Base-by-base conservation (phyloP, 1,284 basidiomycete genomes). In the Malassezia yamatoensis region DNA sequence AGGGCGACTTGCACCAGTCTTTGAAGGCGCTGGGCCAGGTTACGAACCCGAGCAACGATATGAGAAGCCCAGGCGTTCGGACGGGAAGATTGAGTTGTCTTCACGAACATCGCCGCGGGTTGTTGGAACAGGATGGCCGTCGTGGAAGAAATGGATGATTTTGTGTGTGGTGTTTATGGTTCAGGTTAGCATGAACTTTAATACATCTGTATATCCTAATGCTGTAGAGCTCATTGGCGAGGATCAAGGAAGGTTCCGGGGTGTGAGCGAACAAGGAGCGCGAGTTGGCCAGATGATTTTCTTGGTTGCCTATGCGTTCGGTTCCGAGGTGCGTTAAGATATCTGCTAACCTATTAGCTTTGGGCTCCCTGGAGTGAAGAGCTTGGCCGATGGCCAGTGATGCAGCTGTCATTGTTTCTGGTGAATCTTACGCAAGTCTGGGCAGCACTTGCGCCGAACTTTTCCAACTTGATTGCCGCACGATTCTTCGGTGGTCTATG, bases 211-310 rank as follows among this genome's bases (percentile, higher is more conserved):
- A 8, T 76, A 69, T 53, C 65, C 72, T 10, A 76, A 75, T 49
- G 76, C 69, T 2, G 61, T 75, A 32, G 36, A 24, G 9, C 58
- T 62, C 7, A 62, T 72, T 8, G 35, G 63, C 3, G 63, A 67
- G 44, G 78, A 73, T 51, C 12, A 21, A n/a, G 24, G 24, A 29
- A 53, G 59, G 29, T 59, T 48, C 43, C 13, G 20, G 13, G 50
- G 57, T 37, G 67, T 79, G 49, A 67, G 65, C 11, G 68, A 64
- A n/a, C 76, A 76, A 55, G 71, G 65, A 1, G 77, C 77, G 2
- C 62, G 77, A 35, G 72, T 76, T 3, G 76, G 76, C 45, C 74
- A 76, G 58, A 74, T 74, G 65, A 63, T 78, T 49, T 78, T 77
- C 62, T 63, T 78, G 20, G 70, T 78, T 13, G 62, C 63, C 8